Evolutionary conservation across 2,329 filamentous ascomycete species (phyloP).

Genomic region (Raffaelea albimanens): DNA sequence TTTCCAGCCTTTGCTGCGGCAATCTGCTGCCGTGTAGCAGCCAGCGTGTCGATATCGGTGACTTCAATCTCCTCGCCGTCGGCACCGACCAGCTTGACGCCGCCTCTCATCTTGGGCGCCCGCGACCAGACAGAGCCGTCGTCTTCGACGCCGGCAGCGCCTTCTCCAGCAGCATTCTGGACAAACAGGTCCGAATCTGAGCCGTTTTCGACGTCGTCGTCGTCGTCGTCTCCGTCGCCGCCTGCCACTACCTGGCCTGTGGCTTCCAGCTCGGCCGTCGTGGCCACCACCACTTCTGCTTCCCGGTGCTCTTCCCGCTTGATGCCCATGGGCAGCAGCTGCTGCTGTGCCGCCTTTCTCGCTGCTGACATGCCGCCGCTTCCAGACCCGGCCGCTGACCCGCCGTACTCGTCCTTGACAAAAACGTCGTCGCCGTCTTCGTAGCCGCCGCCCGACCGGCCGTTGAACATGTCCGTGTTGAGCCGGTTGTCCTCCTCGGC

Average conservation of each 20-base stretch:
- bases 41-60: conserved; percentile 28
- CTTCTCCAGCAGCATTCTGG: conserved; percentile 1
- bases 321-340: conserved; percentile 45
- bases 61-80: conserved; percentile 27
- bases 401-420: conserved; percentile 29
- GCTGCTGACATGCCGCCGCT: background rate
- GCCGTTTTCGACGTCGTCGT: conserved; percentile 18
- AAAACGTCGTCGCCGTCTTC: conserved; percentile 33
- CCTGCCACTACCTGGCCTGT: background rate
- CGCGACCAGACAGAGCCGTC: conserved; percentile 35
- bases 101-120: conserved; percentile 20
- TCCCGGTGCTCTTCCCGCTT: conserved; percentile 45
- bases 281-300: conserved; percentile 42
- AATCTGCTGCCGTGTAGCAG: conserved; percentile 11
- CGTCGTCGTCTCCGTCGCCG: conserved; percentile 14
- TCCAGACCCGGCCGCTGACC: conserved; percentile 2
- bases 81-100: conserved; percentile 34
- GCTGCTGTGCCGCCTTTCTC: conserved; percentile 18
- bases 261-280: conserved; percentile 46
- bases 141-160: conserved; percentile 14
- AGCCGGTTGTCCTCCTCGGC: conserved; percentile 38
- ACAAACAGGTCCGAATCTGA: conserved; percentile 18
- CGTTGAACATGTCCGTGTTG: conserved; percentile 47
- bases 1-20: conserved; percentile 6
- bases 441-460: conserved; percentile 21